A percentile compares a stretch with the other conserved stretches of the same genome.
Conservation (phyloP, 106 monocot genomes). For the Acanthochlamys bracteata region DNA sequence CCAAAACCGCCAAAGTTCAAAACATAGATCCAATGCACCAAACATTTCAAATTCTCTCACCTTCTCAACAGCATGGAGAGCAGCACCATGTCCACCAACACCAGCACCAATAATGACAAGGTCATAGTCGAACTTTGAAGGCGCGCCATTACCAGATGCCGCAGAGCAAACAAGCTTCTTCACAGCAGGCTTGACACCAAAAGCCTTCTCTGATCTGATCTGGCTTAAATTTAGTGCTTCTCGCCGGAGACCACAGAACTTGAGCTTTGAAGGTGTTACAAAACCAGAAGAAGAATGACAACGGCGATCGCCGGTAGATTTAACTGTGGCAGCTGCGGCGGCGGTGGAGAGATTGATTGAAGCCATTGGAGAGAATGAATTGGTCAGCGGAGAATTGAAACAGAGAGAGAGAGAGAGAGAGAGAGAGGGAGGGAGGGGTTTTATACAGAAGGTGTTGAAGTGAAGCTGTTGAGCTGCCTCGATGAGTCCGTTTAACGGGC, state of each 20-base stretch:
- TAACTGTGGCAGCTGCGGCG: conserved; percentile 3
- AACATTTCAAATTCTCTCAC: conserved; percentile 13
- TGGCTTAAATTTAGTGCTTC: conserved; percentile 27
- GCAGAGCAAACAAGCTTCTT: conserved; percentile 19
- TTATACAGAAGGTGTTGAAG: conserved; percentile 4
- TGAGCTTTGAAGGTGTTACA: conserved; percentile 16
- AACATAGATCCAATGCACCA: too few species aligned
- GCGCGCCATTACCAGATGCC: conserved; percentile 25
- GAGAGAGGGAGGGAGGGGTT: neutral
- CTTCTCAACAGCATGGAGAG: conserved; percentile 92
- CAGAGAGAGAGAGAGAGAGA: conserved; percentile 10
- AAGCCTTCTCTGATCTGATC: neutral
- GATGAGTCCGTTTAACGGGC: conserved; percentile 27
- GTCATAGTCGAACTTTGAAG: conserved; percentile 73
- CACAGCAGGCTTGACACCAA: conserved; percentile 1
- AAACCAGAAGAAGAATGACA: neutral
- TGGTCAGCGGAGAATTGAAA: neutral
- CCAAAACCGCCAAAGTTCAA: too few species aligned
- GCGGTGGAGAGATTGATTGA: conserved; percentile 17
- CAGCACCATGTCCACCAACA: conserved; percentile 94
- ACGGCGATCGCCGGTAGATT: conserved; percentile 8
- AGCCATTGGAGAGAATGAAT: conserved; percentile 13
- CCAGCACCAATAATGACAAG: conserved; percentile 94
- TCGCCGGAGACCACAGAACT: conserved; percentile 61
- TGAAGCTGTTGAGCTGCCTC: conserved; percentile 12